phyloP scores from a whole-genome alignment of 352 stramenopile species.

The Phytopythium oedochilum region DNA sequence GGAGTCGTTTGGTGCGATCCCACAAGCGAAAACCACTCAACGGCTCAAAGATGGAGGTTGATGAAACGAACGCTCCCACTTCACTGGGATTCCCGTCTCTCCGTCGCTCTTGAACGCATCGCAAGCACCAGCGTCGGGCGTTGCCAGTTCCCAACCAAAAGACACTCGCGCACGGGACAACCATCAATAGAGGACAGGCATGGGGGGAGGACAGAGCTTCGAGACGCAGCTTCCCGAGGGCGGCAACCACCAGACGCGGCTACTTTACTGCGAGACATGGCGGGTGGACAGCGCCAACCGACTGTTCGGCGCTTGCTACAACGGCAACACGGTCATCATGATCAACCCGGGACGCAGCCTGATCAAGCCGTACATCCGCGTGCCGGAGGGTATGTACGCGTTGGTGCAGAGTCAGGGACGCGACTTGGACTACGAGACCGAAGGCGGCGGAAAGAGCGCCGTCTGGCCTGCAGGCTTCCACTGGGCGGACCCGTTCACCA shows the following conservation, averaged over 20 bases:
- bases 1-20: too few relatives aligned
- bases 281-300: conserved; percentile 68
- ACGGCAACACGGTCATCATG: conserved; percentile 80
- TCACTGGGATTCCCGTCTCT: too few relatives aligned
- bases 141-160: too few relatives aligned
- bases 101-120: too few relatives aligned
- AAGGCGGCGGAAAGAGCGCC: conserved; percentile 31
- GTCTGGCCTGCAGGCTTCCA: conserved; percentile 84
- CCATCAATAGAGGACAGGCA: neutral
- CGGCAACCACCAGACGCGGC: conserved; percentile 37
- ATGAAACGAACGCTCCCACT: too few relatives aligned
- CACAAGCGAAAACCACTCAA: too few relatives aligned
- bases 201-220: conserved; percentile 12
- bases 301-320: conserved; percentile 73
- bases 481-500: conserved; percentile 64
- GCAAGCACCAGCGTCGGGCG: too few relatives aligned
- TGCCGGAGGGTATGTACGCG: conserved; percentile 86
- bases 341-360: conserved; percentile 54
- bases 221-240: conserved; percentile 2
- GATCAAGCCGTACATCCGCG: conserved; percentile 78
- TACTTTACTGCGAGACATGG: conserved; percentile 59
- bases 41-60: too few relatives aligned
- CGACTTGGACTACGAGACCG: conserved; percentile 52
- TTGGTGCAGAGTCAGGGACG: conserved; percentile 84
- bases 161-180: too few relatives aligned